Evolutionary conservation across 768 basidiomycete genomes (phyloP).

Genomic region (Russula abietina): DNA sequence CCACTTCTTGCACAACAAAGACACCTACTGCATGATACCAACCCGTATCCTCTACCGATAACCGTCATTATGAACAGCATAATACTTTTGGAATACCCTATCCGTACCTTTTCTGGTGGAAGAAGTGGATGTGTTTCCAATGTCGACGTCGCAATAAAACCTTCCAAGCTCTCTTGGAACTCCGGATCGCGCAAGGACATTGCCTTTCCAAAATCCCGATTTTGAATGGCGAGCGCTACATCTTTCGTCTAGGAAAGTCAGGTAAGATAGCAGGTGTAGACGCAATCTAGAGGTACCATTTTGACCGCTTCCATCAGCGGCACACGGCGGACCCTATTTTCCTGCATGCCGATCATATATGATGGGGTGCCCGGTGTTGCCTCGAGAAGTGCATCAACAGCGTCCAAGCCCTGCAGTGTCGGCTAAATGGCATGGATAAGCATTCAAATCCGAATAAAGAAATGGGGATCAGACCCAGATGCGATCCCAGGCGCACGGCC

Average conservation of each 20-base stretch:
- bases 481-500: conserved; percentile 89
- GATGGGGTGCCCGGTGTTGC: conserved; percentile 87
- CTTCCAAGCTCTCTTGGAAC: conserved; percentile 78
- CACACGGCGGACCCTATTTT: conserved; percentile 91
- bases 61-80: background rate
- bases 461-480: conserved; percentile 54
- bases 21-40: conserved; percentile 74
- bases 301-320: conserved; percentile 91
- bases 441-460: conserved; percentile 2
- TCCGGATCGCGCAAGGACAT: conserved; percentile 88
- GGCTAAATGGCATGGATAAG: conserved; percentile 46
- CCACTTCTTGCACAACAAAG: conserved; percentile 1
- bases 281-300: conserved; percentile 44
- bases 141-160: conserved; percentile 72
- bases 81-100: background rate
- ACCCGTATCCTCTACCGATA: conserved; percentile 60
- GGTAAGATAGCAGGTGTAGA: background rate
- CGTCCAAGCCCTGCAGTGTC: conserved; percentile 93
- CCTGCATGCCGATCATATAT: conserved; percentile 93
- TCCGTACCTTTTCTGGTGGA: conserved; percentile 32
- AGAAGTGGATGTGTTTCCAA: conserved; percentile 38
- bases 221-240: conserved; percentile 74
- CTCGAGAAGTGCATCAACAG: conserved; percentile 80
- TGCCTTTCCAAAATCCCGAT: conserved; percentile 80
- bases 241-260: conserved; percentile 62